Evolutionary conservation across 1,284 basidiomycete genomes (phyloP), one percentile per base, ranked within the genome.

Genomic region (Sporisorium scitamineum): DNA sequence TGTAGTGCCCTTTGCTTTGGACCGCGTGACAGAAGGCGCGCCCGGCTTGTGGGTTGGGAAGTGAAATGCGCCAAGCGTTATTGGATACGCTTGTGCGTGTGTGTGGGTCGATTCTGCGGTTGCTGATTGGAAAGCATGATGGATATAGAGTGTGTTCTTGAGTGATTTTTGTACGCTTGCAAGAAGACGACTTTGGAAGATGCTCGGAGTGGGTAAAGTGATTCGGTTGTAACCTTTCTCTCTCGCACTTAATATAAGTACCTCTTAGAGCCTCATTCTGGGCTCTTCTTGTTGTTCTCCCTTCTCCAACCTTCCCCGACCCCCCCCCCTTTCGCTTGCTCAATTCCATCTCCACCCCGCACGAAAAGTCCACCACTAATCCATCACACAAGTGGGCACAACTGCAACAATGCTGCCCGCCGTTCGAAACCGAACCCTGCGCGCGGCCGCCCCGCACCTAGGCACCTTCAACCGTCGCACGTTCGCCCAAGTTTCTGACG

Each of bases 401-500:
- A 26, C 18, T 13, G 11, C 31, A 26, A 56, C 4, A 14, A 70
- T 70, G 73, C 63, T 68, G 14, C 73, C 61, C 52, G 54, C 61
- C 6, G 51, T 68, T 20, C 63, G 73, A 64, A 58, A 47, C 60
- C 63, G 64, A n/a, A 61, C 60, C 8, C 27, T 70, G 39, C 63
- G 52, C 26, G 58, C 59, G 27, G 61, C 65, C 20, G 50, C 61
- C 45, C 24, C 32, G n/a, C 52, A 18, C 14, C 32, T 39, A 8
- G 14, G 7, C 41, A 26, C 54, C 11, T n/a, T 45, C 14, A n/a
- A 14, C 9, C 60, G 73, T 29, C 57, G 73, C n/a, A 54, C 14
- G n/a, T 50, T 78, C 13, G 71, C 76, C 37, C 68, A 70, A 24
- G 68, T 78, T 50, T 68, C 71, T 1, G 76, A 78, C 34, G 66